A percentile compares a stretch with the other conserved stretches of the same genome.
phyloP scores from a whole-genome alignment of 106 monocot species.

The Acorus calamus region DNA sequence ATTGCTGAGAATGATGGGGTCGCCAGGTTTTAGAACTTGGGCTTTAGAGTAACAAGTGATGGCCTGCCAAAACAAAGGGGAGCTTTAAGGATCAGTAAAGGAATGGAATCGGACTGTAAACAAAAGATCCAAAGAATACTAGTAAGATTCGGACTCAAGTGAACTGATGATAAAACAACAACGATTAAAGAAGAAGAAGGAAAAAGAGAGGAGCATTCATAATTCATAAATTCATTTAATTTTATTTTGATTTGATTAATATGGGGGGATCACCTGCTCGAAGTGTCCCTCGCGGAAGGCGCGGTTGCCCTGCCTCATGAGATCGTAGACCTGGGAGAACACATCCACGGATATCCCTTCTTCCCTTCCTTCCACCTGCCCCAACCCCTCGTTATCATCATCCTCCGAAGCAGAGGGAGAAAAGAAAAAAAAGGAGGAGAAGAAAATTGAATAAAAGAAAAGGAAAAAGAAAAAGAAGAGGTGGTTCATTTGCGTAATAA shows the following conservation, averaged over 20 bases:
- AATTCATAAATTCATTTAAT: background rate
- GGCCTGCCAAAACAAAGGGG: conserved; percentile 32
- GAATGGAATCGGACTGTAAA: background rate
- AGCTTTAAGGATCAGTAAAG: background rate
- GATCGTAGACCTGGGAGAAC: conserved; percentile 41
- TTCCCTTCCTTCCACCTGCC: conserved; percentile 32
- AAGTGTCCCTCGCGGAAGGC: conserved; percentile 44
- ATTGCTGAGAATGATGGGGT: conserved; percentile 63
- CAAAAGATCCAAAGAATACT: background rate
- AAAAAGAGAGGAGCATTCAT: background rate
- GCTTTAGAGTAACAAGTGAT: conserved; percentile 78
- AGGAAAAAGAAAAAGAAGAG: background rate
- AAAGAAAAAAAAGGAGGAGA: background rate
- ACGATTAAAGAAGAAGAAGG: background rate
- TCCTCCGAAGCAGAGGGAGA: background rate
- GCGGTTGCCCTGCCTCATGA: conserved; percentile 45
- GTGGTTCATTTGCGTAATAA: background rate
- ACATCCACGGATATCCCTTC: conserved; percentile 20
- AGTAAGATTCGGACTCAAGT: background rate
- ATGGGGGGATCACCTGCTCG: conserved; percentile 42
- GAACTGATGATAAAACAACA: background rate
- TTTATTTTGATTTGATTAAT: background rate
- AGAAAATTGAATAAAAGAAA: background rate
- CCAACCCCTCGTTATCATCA: background rate
- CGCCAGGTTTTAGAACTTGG: conserved; percentile 59